Evolutionary conservation across 129 eudicot species (phyloP).

Genomic region (Apium graveolens): DNA sequence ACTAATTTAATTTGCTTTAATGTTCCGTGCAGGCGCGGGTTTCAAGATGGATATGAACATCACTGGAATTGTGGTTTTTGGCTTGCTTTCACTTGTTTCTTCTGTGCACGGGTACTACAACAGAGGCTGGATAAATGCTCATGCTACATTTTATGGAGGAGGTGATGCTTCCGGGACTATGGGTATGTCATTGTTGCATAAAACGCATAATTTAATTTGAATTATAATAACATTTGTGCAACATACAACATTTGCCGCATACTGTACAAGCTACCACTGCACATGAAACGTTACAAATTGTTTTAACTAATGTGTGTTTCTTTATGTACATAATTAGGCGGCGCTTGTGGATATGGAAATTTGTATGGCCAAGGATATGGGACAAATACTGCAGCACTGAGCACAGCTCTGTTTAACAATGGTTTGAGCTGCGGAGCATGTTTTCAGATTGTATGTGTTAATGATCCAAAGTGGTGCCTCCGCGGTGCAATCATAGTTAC

Average conservation of each 20-base stretch:
- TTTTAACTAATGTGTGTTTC: not conserved
- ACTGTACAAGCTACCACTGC: not conserved
- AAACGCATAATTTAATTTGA: not conserved
- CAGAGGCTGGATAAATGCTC: constrained; percentile 25
- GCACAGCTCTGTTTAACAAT: constrained; percentile 35
- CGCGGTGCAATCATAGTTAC: constrained; percentile 26
- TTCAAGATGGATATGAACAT: constrained; percentile 16
- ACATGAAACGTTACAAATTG: not conserved
- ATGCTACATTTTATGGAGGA: constrained; percentile 28
- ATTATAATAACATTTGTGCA: not conserved
- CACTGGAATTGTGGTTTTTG: constrained; percentile 14
- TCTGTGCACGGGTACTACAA: constrained; percentile 13
- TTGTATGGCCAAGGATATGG: constrained; percentile 35
- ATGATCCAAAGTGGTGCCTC: constrained; percentile 30
- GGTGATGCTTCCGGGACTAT: constrained; percentile 32
- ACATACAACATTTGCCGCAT: not conserved
- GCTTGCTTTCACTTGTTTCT: constrained; percentile 15
- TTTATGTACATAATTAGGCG: constrained; percentile 13
- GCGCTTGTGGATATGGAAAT: constrained; percentile 37
- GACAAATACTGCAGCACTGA: constrained; percentile 30
- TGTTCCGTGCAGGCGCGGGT: not conserved
- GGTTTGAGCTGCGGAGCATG: constrained; percentile 41
- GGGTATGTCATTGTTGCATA: constrained; percentile 11
- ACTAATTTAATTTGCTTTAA: not conserved
- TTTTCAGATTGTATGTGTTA: constrained; percentile 23